Evolutionary conservation across 202 grass and related monocot species (phyloP).

Genomic region (Schoenoplectus triqueter): DNA sequence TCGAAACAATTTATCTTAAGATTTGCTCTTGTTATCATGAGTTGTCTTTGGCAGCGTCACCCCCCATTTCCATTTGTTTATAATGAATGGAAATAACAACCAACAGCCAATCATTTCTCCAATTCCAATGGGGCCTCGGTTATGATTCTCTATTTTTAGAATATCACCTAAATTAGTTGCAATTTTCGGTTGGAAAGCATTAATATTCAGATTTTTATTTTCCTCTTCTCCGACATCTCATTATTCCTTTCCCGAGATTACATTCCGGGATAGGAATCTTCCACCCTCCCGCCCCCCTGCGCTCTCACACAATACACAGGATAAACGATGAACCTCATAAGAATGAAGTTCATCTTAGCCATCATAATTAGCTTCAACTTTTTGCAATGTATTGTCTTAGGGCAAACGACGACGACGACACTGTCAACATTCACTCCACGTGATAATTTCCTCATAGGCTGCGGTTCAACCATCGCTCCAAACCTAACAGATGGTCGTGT

Average conservation of each 20-base stretch:
- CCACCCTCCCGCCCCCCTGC: neutral
- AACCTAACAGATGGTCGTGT: constrained; percentile 47
- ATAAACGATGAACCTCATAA: constrained; percentile 25
- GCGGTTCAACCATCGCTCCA: constrained; percentile 46
- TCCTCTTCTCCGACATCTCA: constrained; percentile 11
- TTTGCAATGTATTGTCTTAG: constrained; percentile 26
- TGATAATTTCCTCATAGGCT: constrained; percentile 84
- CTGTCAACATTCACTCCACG: constrained; percentile 58
- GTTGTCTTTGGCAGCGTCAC: constrained; percentile 13
- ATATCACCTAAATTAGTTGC: constrained; percentile 26
- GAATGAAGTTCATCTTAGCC: constrained; percentile 27
- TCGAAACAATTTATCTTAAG: neutral
- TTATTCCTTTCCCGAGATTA: constrained; percentile 33
- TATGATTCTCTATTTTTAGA: constrained; percentile 25
- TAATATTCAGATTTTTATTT: constrained; percentile 33
- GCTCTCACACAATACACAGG: constrained; percentile 15
- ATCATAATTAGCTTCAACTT: constrained; percentile 28
- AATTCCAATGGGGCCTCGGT: constrained; percentile 8
- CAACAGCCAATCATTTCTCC: neutral
- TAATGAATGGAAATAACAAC: constrained; percentile 12
- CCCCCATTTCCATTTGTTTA: neutral
- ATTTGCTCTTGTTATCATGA: neutral
- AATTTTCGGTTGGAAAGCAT: constrained; percentile 24
- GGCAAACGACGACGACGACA: constrained; percentile 11
- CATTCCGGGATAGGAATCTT: constrained; percentile 37